Evolutionary conservation across 2,329 filamentous ascomycete species (phyloP).

Genomic region (Penicillium sp.): DNA sequence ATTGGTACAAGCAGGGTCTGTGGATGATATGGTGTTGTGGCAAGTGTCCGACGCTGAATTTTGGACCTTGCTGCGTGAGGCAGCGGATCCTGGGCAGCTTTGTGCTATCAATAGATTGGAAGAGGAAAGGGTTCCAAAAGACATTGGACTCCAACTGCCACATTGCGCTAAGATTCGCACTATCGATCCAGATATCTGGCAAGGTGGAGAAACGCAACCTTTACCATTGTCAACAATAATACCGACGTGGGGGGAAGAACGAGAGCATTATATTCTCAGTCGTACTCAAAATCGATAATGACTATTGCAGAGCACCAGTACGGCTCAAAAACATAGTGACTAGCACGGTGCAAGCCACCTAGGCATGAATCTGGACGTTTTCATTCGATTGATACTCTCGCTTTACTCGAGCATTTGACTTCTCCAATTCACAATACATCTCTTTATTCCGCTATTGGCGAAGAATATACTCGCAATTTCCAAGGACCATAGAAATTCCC

Average conservation of each 20-base stretch:
- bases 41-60: constrained; percentile 37
- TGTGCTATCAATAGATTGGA: constrained; percentile 12
- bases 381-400: too few species aligned
- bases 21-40: constrained; percentile 38
- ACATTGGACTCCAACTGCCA: constrained; percentile 28
- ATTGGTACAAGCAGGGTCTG: constrained; percentile 18
- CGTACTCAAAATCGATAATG: constrained; percentile 7
- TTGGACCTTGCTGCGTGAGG: constrained; percentile 33
- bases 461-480: too few species aligned
- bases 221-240: constrained; percentile 17
- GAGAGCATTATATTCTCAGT: constrained; percentile 19
- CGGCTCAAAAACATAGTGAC: too few species aligned
- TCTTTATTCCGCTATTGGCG: too few species aligned
- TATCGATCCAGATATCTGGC: constrained; percentile 35
- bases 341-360: too few species aligned
- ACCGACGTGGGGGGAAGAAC: constrained; percentile 19
- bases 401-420: too few species aligned
- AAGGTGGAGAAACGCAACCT: constrained; percentile 3
- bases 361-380: too few species aligned
- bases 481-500: too few species aligned
- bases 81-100: constrained; percentile 16
- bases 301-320: background rate
- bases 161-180: constrained; percentile 34
- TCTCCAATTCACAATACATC: too few species aligned
- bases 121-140: constrained; percentile 14